A percentile compares a stretch with the other conserved stretches of the same genome.
Conservation (phyloP, 805 yeast genomes). For the Saccharomyces jurei region DNA sequence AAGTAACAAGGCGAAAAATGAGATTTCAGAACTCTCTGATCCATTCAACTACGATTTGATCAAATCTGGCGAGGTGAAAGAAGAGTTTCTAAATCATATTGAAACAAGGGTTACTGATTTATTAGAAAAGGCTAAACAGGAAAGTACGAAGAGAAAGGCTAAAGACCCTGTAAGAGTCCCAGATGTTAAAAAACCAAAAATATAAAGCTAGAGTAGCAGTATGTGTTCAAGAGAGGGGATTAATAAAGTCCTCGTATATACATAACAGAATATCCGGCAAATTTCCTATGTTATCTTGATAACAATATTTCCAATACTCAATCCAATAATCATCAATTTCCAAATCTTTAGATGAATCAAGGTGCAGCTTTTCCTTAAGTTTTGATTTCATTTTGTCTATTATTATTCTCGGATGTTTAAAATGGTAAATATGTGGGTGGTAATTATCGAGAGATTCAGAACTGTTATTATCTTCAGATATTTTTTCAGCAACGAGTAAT, state of each 20-base stretch:
- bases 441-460: conserved; percentile 4
- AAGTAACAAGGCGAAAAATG: conserved; percentile 3
- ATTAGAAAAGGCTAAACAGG: conserved; percentile 15
- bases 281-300: not conserved
- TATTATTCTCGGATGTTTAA: conserved; percentile 8
- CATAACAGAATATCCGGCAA: not conserved
- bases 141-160: conserved; percentile 16
- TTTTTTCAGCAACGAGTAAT: not conserved
- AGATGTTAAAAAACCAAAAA: conserved; percentile 13
- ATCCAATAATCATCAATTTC: not conserved
- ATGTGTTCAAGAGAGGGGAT: not conserved
- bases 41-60: conserved; percentile 21
- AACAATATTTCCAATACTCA: not conserved
- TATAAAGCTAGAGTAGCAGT: conserved; percentile 4
- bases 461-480: not conserved
- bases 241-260: not conserved
- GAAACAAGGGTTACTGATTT: conserved; percentile 21
- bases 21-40: conserved; percentile 1
- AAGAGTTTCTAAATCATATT: conserved; percentile 24
- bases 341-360: not conserved
- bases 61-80: conserved; percentile 25
- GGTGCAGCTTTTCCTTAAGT: conserved; percentile 7
- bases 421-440: conserved; percentile 9
- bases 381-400: conserved; percentile 11
- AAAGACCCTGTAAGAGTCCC: conserved; percentile 7